A percentile compares a stretch with the other conserved stretches of the same genome.
These are phyloP conservation scores for Austroboletus niveus DNA, from an alignment of 1,284 basidiomycete species.

Conservation along the genomic window DNA sequence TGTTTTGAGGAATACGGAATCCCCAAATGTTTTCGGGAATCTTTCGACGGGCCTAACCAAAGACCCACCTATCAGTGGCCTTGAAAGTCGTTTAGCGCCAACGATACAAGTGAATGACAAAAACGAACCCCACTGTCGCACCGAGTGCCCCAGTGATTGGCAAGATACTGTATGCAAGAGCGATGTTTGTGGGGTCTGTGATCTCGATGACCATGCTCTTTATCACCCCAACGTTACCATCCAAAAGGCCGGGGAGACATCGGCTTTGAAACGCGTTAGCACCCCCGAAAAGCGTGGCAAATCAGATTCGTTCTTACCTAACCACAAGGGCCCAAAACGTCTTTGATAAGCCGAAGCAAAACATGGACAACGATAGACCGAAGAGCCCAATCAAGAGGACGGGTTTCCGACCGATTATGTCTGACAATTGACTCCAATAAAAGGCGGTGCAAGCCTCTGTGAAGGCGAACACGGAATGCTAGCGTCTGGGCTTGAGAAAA, in stretches of 20 bases:
- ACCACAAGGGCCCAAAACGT: conserved; percentile 57
- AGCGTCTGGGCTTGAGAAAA: conserved; percentile 3
- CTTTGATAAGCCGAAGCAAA: conserved; percentile 60
- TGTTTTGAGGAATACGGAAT: conserved; percentile 47
- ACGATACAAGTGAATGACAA: neutral
- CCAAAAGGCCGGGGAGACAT: conserved; percentile 39
- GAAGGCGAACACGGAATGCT: conserved; percentile 56
- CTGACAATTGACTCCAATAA: conserved; percentile 67
- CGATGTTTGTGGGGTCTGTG: conserved; percentile 37
- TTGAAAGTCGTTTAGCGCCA: conserved; percentile 22
- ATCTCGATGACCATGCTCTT: conserved; percentile 39
- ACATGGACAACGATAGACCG: conserved; percentile 58
- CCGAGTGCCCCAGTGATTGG: conserved; percentile 48
- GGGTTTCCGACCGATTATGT: conserved; percentile 63
- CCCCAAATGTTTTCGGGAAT: conserved; percentile 53
- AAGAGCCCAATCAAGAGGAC: conserved; percentile 58
- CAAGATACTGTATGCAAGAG: conserved; percentile 39
- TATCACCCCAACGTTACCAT: conserved; percentile 47
- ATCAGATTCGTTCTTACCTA: conserved; percentile 36
- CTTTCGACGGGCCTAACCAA: conserved; percentile 57
- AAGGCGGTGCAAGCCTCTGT: conserved; percentile 56
- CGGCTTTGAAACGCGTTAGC: conserved; percentile 22
- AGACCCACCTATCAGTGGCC: conserved; percentile 61
- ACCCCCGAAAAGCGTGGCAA: neutral
- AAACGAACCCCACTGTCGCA: conserved; percentile 40